Evolutionary conservation across 345 rosid genomes (phyloP).

Genomic region (Triadica sebifera): DNA sequence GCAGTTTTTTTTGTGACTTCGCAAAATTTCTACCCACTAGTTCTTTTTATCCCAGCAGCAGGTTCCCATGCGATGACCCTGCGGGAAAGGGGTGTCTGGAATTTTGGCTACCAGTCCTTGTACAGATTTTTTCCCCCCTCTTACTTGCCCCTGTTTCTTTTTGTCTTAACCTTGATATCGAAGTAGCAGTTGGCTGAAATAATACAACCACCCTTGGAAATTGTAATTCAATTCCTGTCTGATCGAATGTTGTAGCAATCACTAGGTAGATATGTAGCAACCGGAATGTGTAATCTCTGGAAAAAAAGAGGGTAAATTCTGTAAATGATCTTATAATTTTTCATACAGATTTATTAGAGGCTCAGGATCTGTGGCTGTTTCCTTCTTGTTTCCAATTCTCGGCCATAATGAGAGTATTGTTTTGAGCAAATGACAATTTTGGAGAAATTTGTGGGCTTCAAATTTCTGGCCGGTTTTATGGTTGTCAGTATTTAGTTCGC

Average conservation of each 20-base stretch:
- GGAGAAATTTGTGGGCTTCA: not conserved
- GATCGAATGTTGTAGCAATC: constrained; percentile 29
- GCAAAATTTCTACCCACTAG: constrained; percentile 18
- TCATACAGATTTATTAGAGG: constrained; percentile 29
- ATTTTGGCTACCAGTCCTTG: constrained; percentile 46
- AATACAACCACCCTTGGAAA: constrained; percentile 32
- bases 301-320: constrained; percentile 32
- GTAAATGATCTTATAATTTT: constrained; percentile 51
- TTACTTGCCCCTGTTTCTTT: not conserved
- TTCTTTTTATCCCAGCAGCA: constrained; percentile 25
- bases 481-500: not conserved
- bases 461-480: not conserved
- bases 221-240: constrained; percentile 23
- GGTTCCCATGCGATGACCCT: constrained; percentile 28
- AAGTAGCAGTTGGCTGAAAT: constrained; percentile 42
- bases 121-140: constrained; percentile 35
- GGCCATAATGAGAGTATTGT: not conserved
- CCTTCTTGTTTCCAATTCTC: constrained; percentile 4
- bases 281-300: constrained; percentile 21
- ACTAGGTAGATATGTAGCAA: constrained; percentile 42
- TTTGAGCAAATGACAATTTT: not conserved
- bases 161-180: constrained; percentile 24
- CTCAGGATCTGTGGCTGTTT: constrained; percentile 7
- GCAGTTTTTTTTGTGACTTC: constrained; percentile 22
- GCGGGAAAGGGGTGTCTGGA: constrained; percentile 38